Percentiles rank a stretch among this genome's conserved stretches.
These are phyloP conservation scores for Myriosclerotinia duriaeana DNA, from an alignment of 2,329 filamentous ascomycete genomes.

Conservation along the genomic window DNA sequence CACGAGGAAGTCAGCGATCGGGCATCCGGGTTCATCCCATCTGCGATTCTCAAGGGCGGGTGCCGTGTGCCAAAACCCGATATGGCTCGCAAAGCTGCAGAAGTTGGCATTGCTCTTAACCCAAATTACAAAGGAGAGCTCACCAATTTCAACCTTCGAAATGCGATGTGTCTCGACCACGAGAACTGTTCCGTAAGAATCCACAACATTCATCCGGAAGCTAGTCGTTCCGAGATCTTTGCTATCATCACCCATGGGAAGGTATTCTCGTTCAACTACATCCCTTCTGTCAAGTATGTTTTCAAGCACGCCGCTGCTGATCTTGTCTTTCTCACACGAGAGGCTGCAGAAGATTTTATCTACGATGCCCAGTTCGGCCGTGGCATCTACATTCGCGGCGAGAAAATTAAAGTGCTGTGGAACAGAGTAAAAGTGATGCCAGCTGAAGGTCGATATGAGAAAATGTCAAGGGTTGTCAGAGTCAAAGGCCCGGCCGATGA, in stretches of 20 bases:
- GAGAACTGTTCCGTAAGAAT: conserved; percentile 25
- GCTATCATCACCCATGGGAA: conserved; percentile 25
- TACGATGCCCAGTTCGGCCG: neutral
- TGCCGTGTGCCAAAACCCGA: neutral
- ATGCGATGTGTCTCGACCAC: conserved; percentile 8
- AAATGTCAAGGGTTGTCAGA: conserved; percentile 22
- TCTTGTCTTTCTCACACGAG: conserved; percentile 25
- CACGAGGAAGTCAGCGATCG: neutral
- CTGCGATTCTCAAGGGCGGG: conserved; percentile 11
- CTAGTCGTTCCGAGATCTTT: conserved; percentile 24
- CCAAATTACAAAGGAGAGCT: conserved; percentile 25
- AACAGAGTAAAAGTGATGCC: conserved; percentile 19
- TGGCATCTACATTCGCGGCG: conserved; percentile 6
- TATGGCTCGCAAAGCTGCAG: conserved; percentile 1
- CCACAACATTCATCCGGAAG: conserved; percentile 12
- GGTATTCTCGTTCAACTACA: conserved; percentile 24
- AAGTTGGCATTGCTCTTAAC: conserved; percentile 10
- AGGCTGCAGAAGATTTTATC: conserved; percentile 22
- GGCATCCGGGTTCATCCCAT: conserved; percentile 1
- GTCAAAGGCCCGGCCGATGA: conserved; percentile 7
- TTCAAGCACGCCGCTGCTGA: conserved; percentile 18
- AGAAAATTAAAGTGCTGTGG: neutral
- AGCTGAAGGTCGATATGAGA: conserved; percentile 4
- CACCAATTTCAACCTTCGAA: conserved; percentile 19
- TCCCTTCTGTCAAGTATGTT: neutral